Conservation (phyloP, 2,329 filamentous ascomycete genomes). For the Podosphaera xanthii region DNA sequence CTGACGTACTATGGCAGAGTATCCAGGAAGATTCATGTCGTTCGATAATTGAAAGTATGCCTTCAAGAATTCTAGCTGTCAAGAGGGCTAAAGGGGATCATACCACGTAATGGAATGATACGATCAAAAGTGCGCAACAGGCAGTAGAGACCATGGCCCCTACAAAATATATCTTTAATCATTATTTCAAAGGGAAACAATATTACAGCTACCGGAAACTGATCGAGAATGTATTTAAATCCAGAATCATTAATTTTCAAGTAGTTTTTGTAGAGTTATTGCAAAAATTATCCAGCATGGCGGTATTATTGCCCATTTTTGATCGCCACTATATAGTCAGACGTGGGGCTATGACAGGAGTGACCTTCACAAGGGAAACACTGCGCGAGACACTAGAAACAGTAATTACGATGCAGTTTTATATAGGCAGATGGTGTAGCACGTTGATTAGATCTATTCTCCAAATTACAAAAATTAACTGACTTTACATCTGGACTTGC, state of each 20-base stretch:
- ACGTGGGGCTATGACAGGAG: too few relatives aligned
- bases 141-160: background rate
- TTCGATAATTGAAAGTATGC: background rate
- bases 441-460: too few relatives aligned
- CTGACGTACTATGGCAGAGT: background rate
- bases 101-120: background rate
- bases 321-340: background rate
- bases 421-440: too few relatives aligned
- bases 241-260: background rate
- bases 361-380: too few relatives aligned
- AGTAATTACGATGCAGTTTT: too few relatives aligned
- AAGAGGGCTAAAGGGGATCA: background rate
- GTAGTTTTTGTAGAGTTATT: background rate
- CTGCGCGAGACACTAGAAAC: too few relatives aligned
- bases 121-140: background rate
- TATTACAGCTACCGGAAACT: background rate
- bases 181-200: background rate
- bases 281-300: background rate
- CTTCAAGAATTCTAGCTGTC: background rate
- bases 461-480: too few relatives aligned
- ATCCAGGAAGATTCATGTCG: background rate
- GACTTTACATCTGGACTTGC: too few relatives aligned
- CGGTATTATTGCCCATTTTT: background rate
- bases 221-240: background rate
- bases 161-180: background rate